Evolutionary conservation across 1,139 yeast species (phyloP).

Genomic region (Nakaseomyces glabratus): DNA sequence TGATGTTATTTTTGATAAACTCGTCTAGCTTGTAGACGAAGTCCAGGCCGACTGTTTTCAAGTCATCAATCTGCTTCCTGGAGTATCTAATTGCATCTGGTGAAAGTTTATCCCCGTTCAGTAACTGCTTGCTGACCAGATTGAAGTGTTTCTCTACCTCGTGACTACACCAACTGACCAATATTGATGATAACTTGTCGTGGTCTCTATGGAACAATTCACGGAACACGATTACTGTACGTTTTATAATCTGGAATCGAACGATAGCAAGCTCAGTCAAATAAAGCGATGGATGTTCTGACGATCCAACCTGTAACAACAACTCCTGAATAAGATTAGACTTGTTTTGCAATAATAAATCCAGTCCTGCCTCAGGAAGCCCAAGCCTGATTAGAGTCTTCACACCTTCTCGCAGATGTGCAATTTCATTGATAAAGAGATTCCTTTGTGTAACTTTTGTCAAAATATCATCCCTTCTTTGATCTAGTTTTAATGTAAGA

Average conservation of each 20-base stretch:
- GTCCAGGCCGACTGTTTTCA: slow-evolving; percentile 63
- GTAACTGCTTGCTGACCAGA: slow-evolving; percentile 56
- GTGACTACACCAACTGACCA: slow-evolving; percentile 62
- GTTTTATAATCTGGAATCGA: slow-evolving; percentile 45
- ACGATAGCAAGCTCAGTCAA: slow-evolving; percentile 53
- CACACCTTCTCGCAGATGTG: slow-evolving; percentile 31
- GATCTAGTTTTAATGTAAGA: slow-evolving; percentile 35
- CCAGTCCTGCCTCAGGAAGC: slow-evolving; percentile 40
- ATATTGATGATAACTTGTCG: slow-evolving; percentile 33
- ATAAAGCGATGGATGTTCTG: slow-evolving; percentile 49
- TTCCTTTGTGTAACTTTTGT: slow-evolving; percentile 32
- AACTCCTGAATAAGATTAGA: slow-evolving; percentile 38
- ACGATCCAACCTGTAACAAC: slow-evolving; percentile 41
- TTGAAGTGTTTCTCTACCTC: slow-evolving; percentile 55
- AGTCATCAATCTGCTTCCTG: slow-evolving; percentile 49
- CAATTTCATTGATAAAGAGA: slow-evolving; percentile 25
- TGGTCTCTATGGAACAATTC: slow-evolving; percentile 36
- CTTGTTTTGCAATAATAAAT: slow-evolving; percentile 40
- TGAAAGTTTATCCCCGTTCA: slow-evolving; percentile 50
- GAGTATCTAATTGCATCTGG: slow-evolving; percentile 43
- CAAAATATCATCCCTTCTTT: slow-evolving; percentile 30
- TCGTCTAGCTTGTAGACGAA: slow-evolving; percentile 39
- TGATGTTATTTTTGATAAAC: slow-evolving; percentile 24
- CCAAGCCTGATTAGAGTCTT: slow-evolving; percentile 37
- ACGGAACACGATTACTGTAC: slow-evolving; percentile 41